Conservation (phyloP, 345 rosid species). For the Limnanthes douglasii region DNA sequence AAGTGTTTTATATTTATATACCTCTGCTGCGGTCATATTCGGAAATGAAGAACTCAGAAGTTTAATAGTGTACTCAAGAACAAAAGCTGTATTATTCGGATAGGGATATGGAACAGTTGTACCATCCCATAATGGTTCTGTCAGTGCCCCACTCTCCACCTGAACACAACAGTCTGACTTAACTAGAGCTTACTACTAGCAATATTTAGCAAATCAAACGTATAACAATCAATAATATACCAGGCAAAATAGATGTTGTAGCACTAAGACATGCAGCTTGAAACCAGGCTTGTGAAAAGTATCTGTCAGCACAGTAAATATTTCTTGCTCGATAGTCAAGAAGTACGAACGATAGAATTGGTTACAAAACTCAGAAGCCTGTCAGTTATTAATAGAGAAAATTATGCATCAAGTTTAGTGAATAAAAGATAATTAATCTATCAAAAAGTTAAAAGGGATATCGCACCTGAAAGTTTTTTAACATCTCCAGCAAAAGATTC, state of each 20-base stretch:
- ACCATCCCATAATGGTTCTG: slow-evolving; percentile 93
- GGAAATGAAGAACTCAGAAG: slow-evolving; percentile 88
- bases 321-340: slow-evolving; percentile 69
- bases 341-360: slow-evolving; percentile 48
- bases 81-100: slow-evolving; percentile 61
- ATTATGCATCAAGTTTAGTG: no score
- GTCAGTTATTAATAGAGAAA: slow-evolving; percentile 12
- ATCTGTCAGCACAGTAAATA: slow-evolving; percentile 88
- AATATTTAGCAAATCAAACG: not conserved
- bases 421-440: not conserved
- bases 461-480: slow-evolving; percentile 77
- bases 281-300: slow-evolving; percentile 99
- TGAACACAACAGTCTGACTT: slow-evolving; percentile 11
- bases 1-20: slow-evolving; percentile 7
- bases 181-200: not conserved
- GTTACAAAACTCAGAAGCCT: slow-evolving; percentile 85
- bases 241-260: slow-evolving; percentile 79
- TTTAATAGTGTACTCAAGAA: slow-evolving; percentile 87
- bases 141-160: slow-evolving; percentile 70
- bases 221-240: slow-evolving; percentile 16
- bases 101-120: slow-evolving; percentile 56
- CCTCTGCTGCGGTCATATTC: slow-evolving; percentile 90
- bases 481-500: slow-evolving; percentile 80
- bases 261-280: slow-evolving; percentile 87
- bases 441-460: not conserved